Evolutionary conservation across 192 early-diverging fungal species (phyloP), one percentile per base, ranked within the genome.

Genomic region (Globomyces pollinis-pini): DNA sequence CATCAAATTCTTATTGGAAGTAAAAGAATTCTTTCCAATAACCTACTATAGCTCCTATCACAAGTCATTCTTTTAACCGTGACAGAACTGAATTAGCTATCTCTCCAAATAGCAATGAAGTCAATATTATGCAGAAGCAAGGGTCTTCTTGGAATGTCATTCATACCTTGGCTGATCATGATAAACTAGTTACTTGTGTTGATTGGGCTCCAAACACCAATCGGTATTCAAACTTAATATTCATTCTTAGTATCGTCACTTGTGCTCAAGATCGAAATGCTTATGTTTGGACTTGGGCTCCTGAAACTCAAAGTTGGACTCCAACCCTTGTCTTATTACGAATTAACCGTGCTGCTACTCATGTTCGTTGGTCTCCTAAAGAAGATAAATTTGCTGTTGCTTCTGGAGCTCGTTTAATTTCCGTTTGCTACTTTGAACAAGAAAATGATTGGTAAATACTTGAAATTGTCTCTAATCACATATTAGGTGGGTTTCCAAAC

Each of bases 361-460:
- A 78, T 72, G 92, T 88, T 5, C 77, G 83, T 50, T 99, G 96
- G 96, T 90, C 87, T 18, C 96, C 96, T 26, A 77, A 74, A 44
- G 94, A 96, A 73, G 84, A 94, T 78, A 99, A 99, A 81, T 99
- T 99, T 83, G 96, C 96, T 1, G 94, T 94, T 2, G 94, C 88
- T 26, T 91, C 88, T 34, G 96, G 96, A 43, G 84, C 94, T 50
- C 83, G 90, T 31, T 83, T 85, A 64, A 91, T 99, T 57, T 81
- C 91, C 0, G 78, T 99, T 52, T 94, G 94, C 66, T 96, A 95
- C 66, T 97, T 91, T 77, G 94, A 92, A 62, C 85, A 89, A 65
- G 92, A 90, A 62, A 89, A 92, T 66, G 86, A 99, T 67, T 99
- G n/a, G n/a, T n/a, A n/a, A n/a, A n/a, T n/a, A n/a, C n/a, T n/a